A percentile compares a stretch with the other conserved stretches of the same genome.
Evolutionary conservation across 2,329 filamentous ascomycete genomes (phyloP).

Genomic region (Rachicladosporium sp.): DNA sequence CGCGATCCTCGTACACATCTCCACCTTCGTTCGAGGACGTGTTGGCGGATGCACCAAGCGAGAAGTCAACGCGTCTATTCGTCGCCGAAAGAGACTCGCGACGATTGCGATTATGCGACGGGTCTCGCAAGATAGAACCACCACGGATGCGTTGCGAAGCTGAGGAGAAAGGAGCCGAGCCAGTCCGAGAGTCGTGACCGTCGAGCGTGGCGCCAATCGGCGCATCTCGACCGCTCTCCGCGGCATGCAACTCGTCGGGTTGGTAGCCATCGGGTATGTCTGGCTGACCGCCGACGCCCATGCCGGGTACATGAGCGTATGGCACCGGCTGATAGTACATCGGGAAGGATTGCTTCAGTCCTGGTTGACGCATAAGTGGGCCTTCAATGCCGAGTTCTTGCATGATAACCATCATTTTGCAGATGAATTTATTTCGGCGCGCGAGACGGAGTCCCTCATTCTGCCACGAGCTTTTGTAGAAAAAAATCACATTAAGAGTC

Average conservation of each 20-base stretch:
- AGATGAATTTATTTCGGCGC: slow-evolving; percentile 88
- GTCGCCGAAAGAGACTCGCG: slow-evolving; percentile 47
- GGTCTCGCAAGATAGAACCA: slow-evolving; percentile 43
- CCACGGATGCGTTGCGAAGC: slow-evolving; percentile 20
- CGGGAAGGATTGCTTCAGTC: slow-evolving; percentile 54
- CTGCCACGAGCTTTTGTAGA: slow-evolving; percentile 95
- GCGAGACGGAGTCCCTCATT: slow-evolving; percentile 84
- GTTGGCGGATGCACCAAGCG: slow-evolving; percentile 51
- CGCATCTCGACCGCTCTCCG: slow-evolving; percentile 9
- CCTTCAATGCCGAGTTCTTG: slow-evolving; percentile 75
- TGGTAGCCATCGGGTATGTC: slow-evolving; percentile 32
- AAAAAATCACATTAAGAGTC: slow-evolving; percentile 85
- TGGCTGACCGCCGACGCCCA: slow-evolving; percentile 30
- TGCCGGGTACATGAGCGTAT: slow-evolving; percentile 30
- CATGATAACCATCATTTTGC: slow-evolving; percentile 78
- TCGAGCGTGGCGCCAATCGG: slow-evolving; percentile 33
- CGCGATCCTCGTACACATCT: slow-evolving; percentile 51
- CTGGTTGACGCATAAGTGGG: slow-evolving; percentile 60
- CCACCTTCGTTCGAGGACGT: slow-evolving; percentile 47
- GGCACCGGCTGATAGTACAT: slow-evolving; percentile 48
- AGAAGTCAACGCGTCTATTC: slow-evolving; percentile 57
- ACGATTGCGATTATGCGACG: slow-evolving; percentile 25
- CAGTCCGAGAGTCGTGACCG: slow-evolving; percentile 15
- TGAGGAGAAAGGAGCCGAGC: slow-evolving; percentile 14
- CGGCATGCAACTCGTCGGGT: slow-evolving; percentile 7